Evolutionary conservation across 768 basidiomycete genomes (phyloP).

Genomic region (Myochromella boudieri): DNA sequence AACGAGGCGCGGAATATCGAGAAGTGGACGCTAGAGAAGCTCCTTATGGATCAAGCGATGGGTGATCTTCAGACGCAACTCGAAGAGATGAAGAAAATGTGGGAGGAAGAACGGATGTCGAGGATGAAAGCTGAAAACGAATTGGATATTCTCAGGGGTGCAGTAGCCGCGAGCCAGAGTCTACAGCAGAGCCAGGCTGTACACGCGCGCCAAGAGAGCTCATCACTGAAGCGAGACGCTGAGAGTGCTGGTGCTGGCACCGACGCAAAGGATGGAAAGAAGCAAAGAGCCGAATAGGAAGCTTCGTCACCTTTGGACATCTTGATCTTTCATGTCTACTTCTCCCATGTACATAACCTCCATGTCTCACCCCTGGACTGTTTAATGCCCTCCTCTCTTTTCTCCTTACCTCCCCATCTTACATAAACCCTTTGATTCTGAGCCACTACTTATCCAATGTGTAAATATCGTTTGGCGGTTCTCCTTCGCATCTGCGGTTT

Average conservation of each 20-base stretch:
- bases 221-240: constrained; percentile 17
- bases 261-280: constrained; percentile 24
- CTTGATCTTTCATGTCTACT: neutral
- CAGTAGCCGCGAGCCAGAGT: constrained; percentile 10
- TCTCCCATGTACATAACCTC: neutral
- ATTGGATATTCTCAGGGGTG: constrained; percentile 51
- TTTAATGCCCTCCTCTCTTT: neutral
- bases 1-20: constrained; percentile 90
- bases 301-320: neutral
- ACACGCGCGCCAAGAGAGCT: constrained; percentile 12
- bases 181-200: constrained; percentile 8
- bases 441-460: constrained; percentile 12
- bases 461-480: constrained; percentile 6
- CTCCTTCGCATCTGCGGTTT: neutral
- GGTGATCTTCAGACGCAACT: constrained; percentile 81
- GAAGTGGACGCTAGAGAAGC: constrained; percentile 91
- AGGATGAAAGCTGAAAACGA: constrained; percentile 66
- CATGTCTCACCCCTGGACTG: constrained; percentile 4
- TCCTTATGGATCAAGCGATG: constrained; percentile 92
- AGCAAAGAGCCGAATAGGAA: constrained; percentile 40
- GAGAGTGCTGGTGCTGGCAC: constrained; percentile 3
- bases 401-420: too few relatives aligned
- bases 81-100: constrained; percentile 77
- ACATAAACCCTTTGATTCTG: neutral
- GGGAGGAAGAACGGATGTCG: constrained; percentile 73